Evolutionary conservation across 352 stramenopile species (phyloP), one percentile per base, ranked within the genome.

Genomic region (Pythium brassicae): DNA sequence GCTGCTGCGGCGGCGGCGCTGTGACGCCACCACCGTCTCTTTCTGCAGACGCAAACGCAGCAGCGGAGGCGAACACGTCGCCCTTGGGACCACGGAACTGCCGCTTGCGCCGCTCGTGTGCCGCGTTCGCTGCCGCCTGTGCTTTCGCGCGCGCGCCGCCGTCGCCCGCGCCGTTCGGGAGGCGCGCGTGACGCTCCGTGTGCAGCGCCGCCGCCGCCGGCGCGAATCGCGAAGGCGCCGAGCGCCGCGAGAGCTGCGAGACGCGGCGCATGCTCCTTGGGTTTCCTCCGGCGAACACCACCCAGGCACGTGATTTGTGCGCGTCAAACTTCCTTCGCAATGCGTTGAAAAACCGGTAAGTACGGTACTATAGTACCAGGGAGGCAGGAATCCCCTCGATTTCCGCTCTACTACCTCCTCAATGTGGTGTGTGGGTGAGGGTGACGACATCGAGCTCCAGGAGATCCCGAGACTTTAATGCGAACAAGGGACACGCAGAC

Each of bases 101-200:
- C 8, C 58, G 58, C 48, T 64, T 64, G 43, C 58, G 54, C n/a
- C 58, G 58, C 23, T 64, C 58, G 27, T 64, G 50, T 3, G 42
- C 50, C 11, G 42, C 43, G 11, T 11, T 42, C 1, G 37, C 27
- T 11, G 22, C 11, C 17, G 44, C 6, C 19, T 52, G 35, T 25
- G 46, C 17, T 20, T 52, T 47, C 20, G 50, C 43, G 19, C 15
- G 3, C 4, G 26, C 32, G 20, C 19, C 17, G 11, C 42, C 25
- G 11, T 25, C 46, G 26, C 19, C 22, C 35, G 35, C 27, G 20
- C 52, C 56, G 50, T 57, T 62, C 27, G 43, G 48, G 39, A 53
- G 42, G 40, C 55, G 55, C 34, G 51, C 44, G 19, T 56, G 45
- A 14, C 52, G 58, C 27, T 59, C 58, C 9, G 58, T 64, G 46